Percentiles rank a stretch among this genome's conserved stretches.
Evolutionary conservation across 805 yeast genomes (phyloP).

Genomic region (Candida boleticola): DNA sequence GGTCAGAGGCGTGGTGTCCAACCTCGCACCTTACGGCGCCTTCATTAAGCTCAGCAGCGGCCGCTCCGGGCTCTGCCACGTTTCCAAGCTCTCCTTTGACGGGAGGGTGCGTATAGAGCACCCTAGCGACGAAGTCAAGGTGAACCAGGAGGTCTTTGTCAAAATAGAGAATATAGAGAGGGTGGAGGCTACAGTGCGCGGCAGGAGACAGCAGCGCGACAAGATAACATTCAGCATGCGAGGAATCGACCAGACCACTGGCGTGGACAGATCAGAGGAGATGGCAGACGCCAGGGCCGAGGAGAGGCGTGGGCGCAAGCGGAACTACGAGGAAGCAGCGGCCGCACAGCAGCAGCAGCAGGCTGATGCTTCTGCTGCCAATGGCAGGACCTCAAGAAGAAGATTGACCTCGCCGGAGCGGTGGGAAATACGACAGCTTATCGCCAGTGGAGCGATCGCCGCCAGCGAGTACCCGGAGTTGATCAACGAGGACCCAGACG

Average conservation of each 20-base stretch:
- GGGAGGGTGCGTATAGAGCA: slow-evolving; percentile 47
- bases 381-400: slow-evolving; percentile 28
- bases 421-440: slow-evolving; percentile 86
- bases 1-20: slow-evolving; percentile 60
- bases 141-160: slow-evolving; percentile 64
- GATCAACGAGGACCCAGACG: slow-evolving; percentile 24
- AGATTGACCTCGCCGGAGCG: slow-evolving; percentile 80
- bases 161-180: slow-evolving; percentile 44
- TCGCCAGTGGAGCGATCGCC: slow-evolving; percentile 71
- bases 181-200: slow-evolving; percentile 34
- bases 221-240: slow-evolving; percentile 64
- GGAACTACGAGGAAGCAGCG: slow-evolving; percentile 11
- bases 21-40: slow-evolving; percentile 71
- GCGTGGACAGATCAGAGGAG: slow-evolving; percentile 36
- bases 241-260: slow-evolving; percentile 69
- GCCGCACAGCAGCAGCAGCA: slow-evolving; percentile 8
- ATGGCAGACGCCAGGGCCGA: slow-evolving; percentile 3
- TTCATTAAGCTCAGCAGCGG: slow-evolving; percentile 53
- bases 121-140: slow-evolving; percentile 57
- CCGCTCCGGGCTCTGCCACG: slow-evolving; percentile 70
- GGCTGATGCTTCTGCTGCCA: slow-evolving; percentile 8
- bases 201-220: slow-evolving; percentile 13
- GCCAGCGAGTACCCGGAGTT: slow-evolving; percentile 70
- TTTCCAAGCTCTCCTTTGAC: slow-evolving; percentile 58
- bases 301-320: slow-evolving; percentile 16